phyloP scores from a whole-genome alignment of 768 basidiomycete species.

The Collybia mongolica region DNA sequence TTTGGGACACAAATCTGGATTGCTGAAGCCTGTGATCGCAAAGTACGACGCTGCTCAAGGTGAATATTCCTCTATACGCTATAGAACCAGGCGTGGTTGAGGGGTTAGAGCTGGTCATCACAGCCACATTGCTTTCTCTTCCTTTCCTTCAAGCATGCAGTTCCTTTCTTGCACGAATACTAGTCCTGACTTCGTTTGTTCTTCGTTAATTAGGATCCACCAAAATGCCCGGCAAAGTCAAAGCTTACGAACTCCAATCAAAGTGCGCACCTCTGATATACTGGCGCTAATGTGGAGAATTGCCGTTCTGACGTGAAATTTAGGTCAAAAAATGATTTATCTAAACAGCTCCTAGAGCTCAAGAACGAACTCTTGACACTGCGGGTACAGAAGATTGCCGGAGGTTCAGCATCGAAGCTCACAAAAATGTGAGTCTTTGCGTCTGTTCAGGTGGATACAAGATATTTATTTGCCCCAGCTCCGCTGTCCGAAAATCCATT shows the following conservation, averaged over 20 bases:
- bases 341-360: slow-evolving; percentile 90
- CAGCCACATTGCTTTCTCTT: not conserved
- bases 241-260: slow-evolving; percentile 94
- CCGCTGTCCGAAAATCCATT: slow-evolving; percentile 96
- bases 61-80: slow-evolving; percentile 25
- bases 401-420: slow-evolving; percentile 92
- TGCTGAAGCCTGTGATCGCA: slow-evolving; percentile 29
- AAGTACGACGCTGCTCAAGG: slow-evolving; percentile 45
- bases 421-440: slow-evolving; percentile 84
- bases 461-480: slow-evolving; percentile 42
- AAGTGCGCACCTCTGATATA: slow-evolving; percentile 56
- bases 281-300: slow-evolving; percentile 1
- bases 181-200: not conserved
- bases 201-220: slow-evolving; percentile 15
- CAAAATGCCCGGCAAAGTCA: slow-evolving; percentile 89
- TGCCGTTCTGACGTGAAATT: slow-evolving; percentile 13
- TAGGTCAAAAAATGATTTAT: slow-evolving; percentile 96
- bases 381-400: slow-evolving; percentile 97
- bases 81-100: not conserved
- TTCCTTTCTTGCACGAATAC: not conserved
- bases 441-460: not conserved
- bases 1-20: slow-evolving; percentile 34
- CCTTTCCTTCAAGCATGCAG: not conserved
- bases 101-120: not conserved
- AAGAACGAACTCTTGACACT: slow-evolving; percentile 92